Percentiles rank a stretch among this genome's conserved stretches.
These are phyloP conservation scores for Echeveria elegans DNA, from an alignment of 164 flowering plant genomes.

Conservation along the genomic window DNA sequence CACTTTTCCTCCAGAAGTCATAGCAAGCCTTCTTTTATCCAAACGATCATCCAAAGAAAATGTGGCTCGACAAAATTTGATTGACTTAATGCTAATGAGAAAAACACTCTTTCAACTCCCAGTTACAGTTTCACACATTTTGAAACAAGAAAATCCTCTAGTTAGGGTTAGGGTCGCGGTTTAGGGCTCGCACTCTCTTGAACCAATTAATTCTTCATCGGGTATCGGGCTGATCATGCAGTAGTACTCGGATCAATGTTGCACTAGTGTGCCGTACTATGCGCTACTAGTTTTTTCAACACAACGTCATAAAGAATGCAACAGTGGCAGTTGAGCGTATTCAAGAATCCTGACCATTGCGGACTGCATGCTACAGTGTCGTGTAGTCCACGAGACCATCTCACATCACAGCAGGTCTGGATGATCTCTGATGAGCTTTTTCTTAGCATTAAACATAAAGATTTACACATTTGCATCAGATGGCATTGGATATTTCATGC, in stretches of 20 bases:
- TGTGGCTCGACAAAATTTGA: too few species aligned
- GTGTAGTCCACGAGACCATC: too few species aligned
- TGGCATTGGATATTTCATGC: not conserved
- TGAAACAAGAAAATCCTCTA: not conserved
- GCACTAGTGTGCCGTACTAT: not conserved
- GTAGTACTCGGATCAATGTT: not conserved
- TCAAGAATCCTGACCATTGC: not conserved
- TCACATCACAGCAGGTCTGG: not conserved
- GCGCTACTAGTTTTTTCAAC: not conserved
- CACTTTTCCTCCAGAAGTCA: too few species aligned
- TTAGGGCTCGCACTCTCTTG: not conserved
- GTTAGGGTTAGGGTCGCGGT: not conserved
- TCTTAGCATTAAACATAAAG: not conserved
- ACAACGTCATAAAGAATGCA: not conserved
- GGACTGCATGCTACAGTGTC: not conserved
- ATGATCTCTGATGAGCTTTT: not conserved
- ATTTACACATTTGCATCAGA: not conserved
- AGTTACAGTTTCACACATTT: too few species aligned
- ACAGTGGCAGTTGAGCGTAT: conserved; percentile 2
- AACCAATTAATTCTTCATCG: not conserved
- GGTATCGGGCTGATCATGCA: not conserved
- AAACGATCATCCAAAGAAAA: too few species aligned
- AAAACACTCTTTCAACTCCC: too few species aligned
- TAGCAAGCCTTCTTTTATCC: too few species aligned
- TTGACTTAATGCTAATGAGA: too few species aligned